Evolutionary conservation across 805 yeast genomes (phyloP).

Genomic region (Candida easanensis): DNA sequence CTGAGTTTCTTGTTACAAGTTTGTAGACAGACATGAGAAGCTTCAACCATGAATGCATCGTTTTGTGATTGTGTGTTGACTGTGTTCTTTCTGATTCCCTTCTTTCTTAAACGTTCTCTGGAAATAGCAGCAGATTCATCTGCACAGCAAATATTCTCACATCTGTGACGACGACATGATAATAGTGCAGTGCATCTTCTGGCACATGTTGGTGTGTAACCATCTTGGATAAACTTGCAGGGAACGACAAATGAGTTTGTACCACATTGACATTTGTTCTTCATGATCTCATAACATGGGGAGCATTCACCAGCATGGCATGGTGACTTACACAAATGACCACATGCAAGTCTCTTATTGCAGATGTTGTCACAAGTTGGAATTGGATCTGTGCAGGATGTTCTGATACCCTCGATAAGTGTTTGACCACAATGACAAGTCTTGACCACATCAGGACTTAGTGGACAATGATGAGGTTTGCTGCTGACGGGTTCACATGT

Average conservation of each 20-base stretch:
- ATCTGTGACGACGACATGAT: conserved; percentile 80
- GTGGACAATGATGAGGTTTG: conserved; percentile 49
- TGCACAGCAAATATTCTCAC: conserved; percentile 65
- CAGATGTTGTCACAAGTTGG: conserved; percentile 73
- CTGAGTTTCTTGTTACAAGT: conserved; percentile 59
- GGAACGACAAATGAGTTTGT: conserved; percentile 56
- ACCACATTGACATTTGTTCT: conserved; percentile 61
- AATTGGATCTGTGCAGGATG: conserved; percentile 69
- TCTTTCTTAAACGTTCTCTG: conserved; percentile 46
- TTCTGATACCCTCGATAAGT: conserved; percentile 42
- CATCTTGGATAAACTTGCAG: conserved; percentile 53
- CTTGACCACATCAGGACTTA: conserved; percentile 54
- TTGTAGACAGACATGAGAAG: conserved; percentile 68
- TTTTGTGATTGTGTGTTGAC: conserved; percentile 35
- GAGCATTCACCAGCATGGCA: conserved; percentile 82
- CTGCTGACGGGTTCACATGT: conserved; percentile 32
- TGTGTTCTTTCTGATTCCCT: conserved; percentile 45
- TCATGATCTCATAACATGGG: conserved; percentile 55
- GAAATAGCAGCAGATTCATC: conserved; percentile 56
- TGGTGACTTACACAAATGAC: conserved; percentile 65
- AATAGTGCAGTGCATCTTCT: conserved; percentile 71
- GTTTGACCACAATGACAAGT: conserved; percentile 83
- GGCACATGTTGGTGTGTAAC: conserved; percentile 56
- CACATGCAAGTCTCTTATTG: conserved; percentile 64
- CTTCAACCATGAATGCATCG: conserved; percentile 60